Evolutionary conservation across 768 basidiomycete species (phyloP).

Genomic region (Podaxis rugospora): DNA sequence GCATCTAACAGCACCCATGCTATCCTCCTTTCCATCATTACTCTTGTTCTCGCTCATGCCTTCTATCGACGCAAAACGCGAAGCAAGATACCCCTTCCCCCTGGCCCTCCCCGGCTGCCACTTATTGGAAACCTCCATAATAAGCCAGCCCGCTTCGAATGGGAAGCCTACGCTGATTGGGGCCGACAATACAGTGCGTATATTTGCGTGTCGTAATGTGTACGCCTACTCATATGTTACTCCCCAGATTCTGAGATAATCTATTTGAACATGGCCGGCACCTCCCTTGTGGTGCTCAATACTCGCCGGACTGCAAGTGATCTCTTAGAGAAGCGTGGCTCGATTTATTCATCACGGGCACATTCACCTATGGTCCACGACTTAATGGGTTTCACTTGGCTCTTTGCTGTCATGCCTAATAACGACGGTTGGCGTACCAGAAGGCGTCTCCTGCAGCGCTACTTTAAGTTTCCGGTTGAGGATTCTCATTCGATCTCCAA

Average conservation of each 20-base stretch:
- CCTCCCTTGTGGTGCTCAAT: slow-evolving; percentile 23
- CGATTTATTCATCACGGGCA: slow-evolving; percentile 30
- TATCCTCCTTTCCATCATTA: slow-evolving; percentile 1
- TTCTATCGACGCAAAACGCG: not conserved
- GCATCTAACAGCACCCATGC: not conserved
- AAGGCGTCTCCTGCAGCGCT: slow-evolving; percentile 29
- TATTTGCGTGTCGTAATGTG: not conserved
- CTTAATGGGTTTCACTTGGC: slow-evolving; percentile 15
- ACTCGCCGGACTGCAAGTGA: slow-evolving; percentile 28
- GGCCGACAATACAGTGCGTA: slow-evolving; percentile 28
- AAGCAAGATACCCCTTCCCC: slow-evolving; percentile 24
- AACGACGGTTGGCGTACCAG: slow-evolving; percentile 12
- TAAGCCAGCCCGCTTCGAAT: slow-evolving; percentile 25
- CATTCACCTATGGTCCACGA: slow-evolving; percentile 11
- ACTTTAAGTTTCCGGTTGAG: slow-evolving; percentile 26
- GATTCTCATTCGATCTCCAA: slow-evolving; percentile 8
- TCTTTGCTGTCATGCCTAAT: slow-evolving; percentile 15
- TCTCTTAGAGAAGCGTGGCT: slow-evolving; percentile 33
- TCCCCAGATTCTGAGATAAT: slow-evolving; percentile 23
- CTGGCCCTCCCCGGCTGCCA: slow-evolving; percentile 33
- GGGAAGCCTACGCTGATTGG: slow-evolving; percentile 36
- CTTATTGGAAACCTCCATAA: slow-evolving; percentile 33
- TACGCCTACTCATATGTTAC: not conserved
- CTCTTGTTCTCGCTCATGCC: slow-evolving; percentile 2
- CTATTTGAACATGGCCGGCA: slow-evolving; percentile 20